A percentile compares a stretch with the other conserved stretches of the same genome.
phyloP scores from a whole-genome alignment of 2,329 filamentous ascomycete genomes.

The Ceratocystis papillata region DNA sequence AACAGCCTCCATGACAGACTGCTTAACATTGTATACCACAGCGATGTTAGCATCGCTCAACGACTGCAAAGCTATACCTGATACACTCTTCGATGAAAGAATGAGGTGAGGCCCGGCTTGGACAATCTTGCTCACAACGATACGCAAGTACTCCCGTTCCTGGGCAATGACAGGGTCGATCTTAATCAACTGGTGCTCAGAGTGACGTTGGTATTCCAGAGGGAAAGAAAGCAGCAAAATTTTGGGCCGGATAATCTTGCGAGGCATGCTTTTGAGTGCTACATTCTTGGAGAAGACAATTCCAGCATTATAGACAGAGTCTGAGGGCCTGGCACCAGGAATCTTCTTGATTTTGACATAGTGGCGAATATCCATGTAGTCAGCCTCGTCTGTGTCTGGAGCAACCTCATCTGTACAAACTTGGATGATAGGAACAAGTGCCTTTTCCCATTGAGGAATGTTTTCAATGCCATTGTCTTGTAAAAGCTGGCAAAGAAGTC shows the following conservation, averaged over 20 bases:
- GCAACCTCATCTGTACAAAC: constrained; percentile 90
- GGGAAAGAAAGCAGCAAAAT: constrained; percentile 91
- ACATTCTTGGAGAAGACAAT: constrained; percentile 97
- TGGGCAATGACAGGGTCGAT: constrained; percentile 93
- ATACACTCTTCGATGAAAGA: constrained; percentile 86
- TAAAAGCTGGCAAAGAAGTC: constrained; percentile 71
- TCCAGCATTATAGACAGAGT: constrained; percentile 93
- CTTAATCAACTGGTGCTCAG: constrained; percentile 87
- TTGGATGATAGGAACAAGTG: constrained; percentile 78
- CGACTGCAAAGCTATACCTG: constrained; percentile 79
- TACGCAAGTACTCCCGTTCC: constrained; percentile 84
- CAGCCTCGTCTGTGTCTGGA: constrained; percentile 77
- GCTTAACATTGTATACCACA: constrained; percentile 93
- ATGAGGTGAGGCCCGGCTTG: constrained; percentile 75
- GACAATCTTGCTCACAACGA: constrained; percentile 83
- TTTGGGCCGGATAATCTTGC: constrained; percentile 70
- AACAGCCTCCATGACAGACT: constrained; percentile 88
- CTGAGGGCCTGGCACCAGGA: constrained; percentile 74
- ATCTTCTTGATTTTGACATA: constrained; percentile 98
- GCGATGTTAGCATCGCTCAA: constrained; percentile 81
- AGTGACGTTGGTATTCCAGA: constrained; percentile 86
- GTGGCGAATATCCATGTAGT: constrained; percentile 94
- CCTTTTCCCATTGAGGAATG: constrained; percentile 72
- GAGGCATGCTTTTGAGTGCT: constrained; percentile 89
- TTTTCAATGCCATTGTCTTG: constrained; percentile 65